phyloP scores from a whole-genome alignment of 2,329 filamentous ascomycete species.

The Penicillium glabrum region DNA sequence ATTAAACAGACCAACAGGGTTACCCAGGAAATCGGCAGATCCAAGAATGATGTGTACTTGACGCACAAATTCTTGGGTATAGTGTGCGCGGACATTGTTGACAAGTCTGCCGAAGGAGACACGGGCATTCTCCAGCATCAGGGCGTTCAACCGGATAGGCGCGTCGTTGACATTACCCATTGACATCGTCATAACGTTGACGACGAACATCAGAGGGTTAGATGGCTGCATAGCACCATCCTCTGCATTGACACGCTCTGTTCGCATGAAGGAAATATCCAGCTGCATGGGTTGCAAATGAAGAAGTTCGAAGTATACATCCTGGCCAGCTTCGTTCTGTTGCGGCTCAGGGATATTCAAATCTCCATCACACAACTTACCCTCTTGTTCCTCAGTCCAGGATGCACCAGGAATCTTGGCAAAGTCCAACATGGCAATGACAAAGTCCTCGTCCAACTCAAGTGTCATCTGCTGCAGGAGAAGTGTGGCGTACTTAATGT shows the following conservation, averaged over 20 bases:
- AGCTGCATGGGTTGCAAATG: conserved; percentile 98
- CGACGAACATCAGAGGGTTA: conserved; percentile 97
- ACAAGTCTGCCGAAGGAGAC: conserved; percentile 82
- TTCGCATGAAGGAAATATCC: conserved; percentile 94
- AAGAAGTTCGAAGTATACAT: conserved; percentile 96
- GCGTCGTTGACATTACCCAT: conserved; percentile 99
- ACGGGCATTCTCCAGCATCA: conserved; percentile 92
- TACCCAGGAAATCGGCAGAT: conserved; percentile 95
- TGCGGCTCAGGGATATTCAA: conserved; percentile 91
- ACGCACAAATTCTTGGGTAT: conserved; percentile 92
- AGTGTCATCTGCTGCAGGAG: conserved; percentile 97
- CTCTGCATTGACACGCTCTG: conserved; percentile 92
- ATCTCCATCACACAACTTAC: conserved; percentile 82
- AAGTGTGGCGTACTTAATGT: conserved; percentile 96
- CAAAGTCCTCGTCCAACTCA: conserved; percentile 96
- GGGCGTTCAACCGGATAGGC: conserved; percentile 85
- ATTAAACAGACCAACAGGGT: conserved; percentile 96
- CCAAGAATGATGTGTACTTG: conserved; percentile 97
- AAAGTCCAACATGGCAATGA: conserved; percentile 93
- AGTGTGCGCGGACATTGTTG: conserved; percentile 87
- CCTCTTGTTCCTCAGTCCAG: conserved; percentile 81
- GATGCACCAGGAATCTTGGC: conserved; percentile 87
- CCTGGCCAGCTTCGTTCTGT: conserved; percentile 78
- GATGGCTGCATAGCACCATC: conserved; percentile 79
- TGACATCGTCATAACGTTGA: conserved; percentile 98